phyloP scores from a whole-genome alignment of 2,329 filamentous ascomycete species.

The Fusarium sp. region DNA sequence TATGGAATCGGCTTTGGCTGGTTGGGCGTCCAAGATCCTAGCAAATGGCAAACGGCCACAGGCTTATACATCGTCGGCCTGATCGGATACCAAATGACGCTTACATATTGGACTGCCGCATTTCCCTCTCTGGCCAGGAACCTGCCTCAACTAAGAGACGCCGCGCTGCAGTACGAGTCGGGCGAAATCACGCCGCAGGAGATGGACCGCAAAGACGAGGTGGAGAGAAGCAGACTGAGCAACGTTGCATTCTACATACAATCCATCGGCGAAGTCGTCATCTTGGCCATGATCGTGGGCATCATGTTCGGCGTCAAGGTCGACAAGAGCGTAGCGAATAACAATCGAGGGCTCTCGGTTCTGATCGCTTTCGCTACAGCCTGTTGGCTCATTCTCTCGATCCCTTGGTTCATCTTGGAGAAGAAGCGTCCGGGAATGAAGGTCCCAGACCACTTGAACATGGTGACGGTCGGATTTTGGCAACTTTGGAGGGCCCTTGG shows the following conservation, averaged over 20 bases:
- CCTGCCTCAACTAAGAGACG: slow-evolving; percentile 48
- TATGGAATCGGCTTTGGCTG: slow-evolving; percentile 75
- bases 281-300: slow-evolving; percentile 73
- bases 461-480: slow-evolving; percentile 70
- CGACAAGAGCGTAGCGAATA: slow-evolving; percentile 67
- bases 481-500: slow-evolving; percentile 68
- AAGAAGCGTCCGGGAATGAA: slow-evolving; percentile 70
- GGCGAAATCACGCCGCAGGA: slow-evolving; percentile 67
- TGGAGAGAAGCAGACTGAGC: slow-evolving; percentile 72
- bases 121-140: slow-evolving; percentile 55
- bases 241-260: slow-evolving; percentile 75
- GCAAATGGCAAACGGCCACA: slow-evolving; percentile 69
- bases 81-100: slow-evolving; percentile 73
- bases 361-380: slow-evolving; percentile 74
- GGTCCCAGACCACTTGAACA: slow-evolving; percentile 54
- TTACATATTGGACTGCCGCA: slow-evolving; percentile 77
- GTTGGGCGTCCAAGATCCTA: slow-evolving; percentile 71
- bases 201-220: slow-evolving; percentile 70
- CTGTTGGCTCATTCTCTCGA: slow-evolving; percentile 71
- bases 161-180: slow-evolving; percentile 45
- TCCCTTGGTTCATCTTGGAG: slow-evolving; percentile 76
- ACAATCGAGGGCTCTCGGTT: slow-evolving; percentile 75
- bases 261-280: slow-evolving; percentile 70
- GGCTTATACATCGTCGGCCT: slow-evolving; percentile 75
- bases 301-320: slow-evolving; percentile 72